Percentiles rank a stretch among this genome's conserved stretches.
phyloP scores from a whole-genome alignment of 2,329 filamentous ascomycete species.

The Claviceps sp. region DNA sequence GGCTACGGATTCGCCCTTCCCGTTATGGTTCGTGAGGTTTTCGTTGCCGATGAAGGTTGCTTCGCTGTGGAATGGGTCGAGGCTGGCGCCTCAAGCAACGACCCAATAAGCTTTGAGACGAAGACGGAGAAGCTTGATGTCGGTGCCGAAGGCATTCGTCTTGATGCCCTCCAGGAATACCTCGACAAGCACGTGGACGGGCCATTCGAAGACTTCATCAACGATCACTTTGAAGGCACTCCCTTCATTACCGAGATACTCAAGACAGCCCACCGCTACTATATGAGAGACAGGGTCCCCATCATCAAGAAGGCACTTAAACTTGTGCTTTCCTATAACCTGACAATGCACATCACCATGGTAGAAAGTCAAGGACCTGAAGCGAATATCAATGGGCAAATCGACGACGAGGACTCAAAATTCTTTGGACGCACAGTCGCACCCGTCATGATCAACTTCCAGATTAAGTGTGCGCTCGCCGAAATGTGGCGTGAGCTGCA shows the following conservation, averaged over 20 bases:
- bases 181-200: slow-evolving; percentile 89
- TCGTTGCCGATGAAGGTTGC: slow-evolving; percentile 80
- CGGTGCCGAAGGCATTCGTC: slow-evolving; percentile 75
- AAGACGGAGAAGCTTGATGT: slow-evolving; percentile 82
- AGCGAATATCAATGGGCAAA: slow-evolving; percentile 63
- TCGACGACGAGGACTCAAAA: slow-evolving; percentile 74
- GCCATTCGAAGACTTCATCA: slow-evolving; percentile 84
- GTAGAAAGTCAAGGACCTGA: slow-evolving; percentile 81
- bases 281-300: slow-evolving; percentile 72
- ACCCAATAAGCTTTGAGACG: slow-evolving; percentile 70
- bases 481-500: slow-evolving; percentile 98
- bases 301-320: slow-evolving; percentile 93
- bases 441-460: slow-evolving; percentile 98
- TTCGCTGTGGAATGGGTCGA: slow-evolving; percentile 93
- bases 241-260: slow-evolving; percentile 91
- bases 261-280: slow-evolving; percentile 90
- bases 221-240: slow-evolving; percentile 92
- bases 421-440: slow-evolving; percentile 84
- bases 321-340: slow-evolving; percentile 87
- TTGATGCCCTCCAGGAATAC: slow-evolving; percentile 73
- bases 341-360: slow-evolving; percentile 89
- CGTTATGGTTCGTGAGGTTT: slow-evolving; percentile 88
- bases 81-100: slow-evolving; percentile 51
- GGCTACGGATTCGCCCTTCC: slow-evolving; percentile 89
- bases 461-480: slow-evolving; percentile 93